Conservation (phyloP, 371 early-diverging fungal genomes). For the Mucor saturninus region DNA sequence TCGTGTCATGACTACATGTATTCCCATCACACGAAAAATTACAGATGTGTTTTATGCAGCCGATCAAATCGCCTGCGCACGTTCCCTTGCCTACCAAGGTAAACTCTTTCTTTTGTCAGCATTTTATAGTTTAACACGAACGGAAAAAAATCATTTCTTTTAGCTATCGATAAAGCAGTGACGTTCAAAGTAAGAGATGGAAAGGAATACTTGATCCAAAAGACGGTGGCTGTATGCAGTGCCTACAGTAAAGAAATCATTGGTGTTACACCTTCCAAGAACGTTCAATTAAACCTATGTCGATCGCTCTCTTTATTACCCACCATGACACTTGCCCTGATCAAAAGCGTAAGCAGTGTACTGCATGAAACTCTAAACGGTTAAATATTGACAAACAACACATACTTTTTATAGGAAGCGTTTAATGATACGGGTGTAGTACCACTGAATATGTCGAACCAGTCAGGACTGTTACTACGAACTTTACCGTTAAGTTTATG, state of each 20-base stretch:
- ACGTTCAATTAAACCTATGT: conserved; percentile 66
- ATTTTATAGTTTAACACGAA: too few relatives aligned
- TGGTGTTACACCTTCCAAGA: conserved; percentile 51
- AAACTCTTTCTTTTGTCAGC: background rate
- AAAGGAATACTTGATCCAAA: conserved; percentile 71
- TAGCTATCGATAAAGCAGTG: conserved; percentile 70
- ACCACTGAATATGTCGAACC: conserved; percentile 59
- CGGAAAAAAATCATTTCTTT: background rate
- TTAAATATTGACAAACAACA: background rate
- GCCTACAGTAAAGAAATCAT: conserved; percentile 69
- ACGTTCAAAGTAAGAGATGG: conserved; percentile 78
- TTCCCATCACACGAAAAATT: conserved; percentile 62
- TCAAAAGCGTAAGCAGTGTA: conserved; percentile 56
- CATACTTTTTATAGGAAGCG: conserved; percentile 30
- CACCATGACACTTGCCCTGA: conserved; percentile 60
- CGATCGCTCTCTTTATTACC: conserved; percentile 76
- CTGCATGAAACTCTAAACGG: too few relatives aligned
- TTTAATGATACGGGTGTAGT: conserved; percentile 46
- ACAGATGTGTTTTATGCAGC: conserved; percentile 42
- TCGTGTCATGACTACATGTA: conserved; percentile 77
- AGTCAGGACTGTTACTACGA: conserved; percentile 57
- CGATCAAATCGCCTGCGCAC: conserved; percentile 72
- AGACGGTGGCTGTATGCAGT: conserved; percentile 65
- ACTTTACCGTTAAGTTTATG: conserved; percentile 64
- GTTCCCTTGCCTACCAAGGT: conserved; percentile 73